Conservation (phyloP, 2,329 filamentous ascomycete genomes). For the Fusarium domesticum region DNA sequence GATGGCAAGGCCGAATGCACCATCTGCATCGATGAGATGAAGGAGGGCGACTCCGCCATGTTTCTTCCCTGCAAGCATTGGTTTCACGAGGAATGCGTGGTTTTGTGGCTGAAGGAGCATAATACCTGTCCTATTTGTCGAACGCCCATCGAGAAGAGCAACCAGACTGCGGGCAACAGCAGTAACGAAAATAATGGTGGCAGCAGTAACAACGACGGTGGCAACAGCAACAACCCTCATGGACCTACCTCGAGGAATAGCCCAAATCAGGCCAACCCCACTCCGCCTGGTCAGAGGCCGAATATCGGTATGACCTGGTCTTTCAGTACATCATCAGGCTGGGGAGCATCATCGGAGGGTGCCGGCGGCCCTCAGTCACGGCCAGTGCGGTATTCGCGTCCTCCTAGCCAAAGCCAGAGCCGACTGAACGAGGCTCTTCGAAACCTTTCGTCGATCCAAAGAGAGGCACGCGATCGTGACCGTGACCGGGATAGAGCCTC, state of each 20-base stretch:
- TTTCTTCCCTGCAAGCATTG: constrained; percentile 86
- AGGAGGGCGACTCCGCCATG: constrained; percentile 68
- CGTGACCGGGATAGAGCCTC: constrained; percentile 22
- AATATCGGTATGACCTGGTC: constrained; percentile 8
- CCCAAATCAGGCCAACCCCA: constrained; percentile 10
- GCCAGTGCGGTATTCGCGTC: constrained; percentile 19
- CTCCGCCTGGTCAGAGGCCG: constrained; percentile 3
- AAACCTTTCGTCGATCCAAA: constrained; percentile 29
- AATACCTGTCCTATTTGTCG: constrained; percentile 88
- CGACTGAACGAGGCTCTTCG: constrained; percentile 33
- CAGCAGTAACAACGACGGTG: neutral
- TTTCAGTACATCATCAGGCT: neutral
- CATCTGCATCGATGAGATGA: constrained; percentile 88
- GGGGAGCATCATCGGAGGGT: constrained; percentile 4
- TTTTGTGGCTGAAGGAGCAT: constrained; percentile 82
- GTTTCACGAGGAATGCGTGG: constrained; percentile 84
- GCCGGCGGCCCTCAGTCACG: constrained; percentile 10
- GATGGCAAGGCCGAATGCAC: constrained; percentile 79
- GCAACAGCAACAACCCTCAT: constrained; percentile 11
- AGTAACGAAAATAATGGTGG: constrained; percentile 1
- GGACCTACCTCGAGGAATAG: constrained; percentile 10
- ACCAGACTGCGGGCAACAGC: constrained; percentile 8
- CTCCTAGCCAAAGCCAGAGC: constrained; percentile 29
- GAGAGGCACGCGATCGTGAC: constrained; percentile 28
- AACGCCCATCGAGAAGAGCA: constrained; percentile 49